Evolutionary conservation across 2,329 filamentous ascomycete genomes (phyloP).

Genomic region (Tolypocladium inflatum): DNA sequence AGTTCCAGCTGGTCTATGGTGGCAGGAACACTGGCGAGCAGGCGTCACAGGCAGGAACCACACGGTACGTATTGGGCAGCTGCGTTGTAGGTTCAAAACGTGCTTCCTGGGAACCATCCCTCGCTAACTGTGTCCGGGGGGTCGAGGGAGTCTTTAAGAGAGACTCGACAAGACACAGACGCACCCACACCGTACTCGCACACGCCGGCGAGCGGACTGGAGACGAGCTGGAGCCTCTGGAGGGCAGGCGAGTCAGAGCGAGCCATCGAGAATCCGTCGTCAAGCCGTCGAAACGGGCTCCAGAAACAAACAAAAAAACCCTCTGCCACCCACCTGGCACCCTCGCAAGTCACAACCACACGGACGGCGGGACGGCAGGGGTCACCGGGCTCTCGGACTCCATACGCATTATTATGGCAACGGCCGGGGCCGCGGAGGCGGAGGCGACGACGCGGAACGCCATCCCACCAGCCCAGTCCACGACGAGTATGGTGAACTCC

Average conservation of each 20-base stretch:
- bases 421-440: conserved; percentile 1
- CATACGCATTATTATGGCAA: not conserved
- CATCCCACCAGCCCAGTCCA: not conserved
- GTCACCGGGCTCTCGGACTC: conserved; percentile 2
- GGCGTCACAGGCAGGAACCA: not conserved
- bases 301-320: not conserved
- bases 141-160: conserved; percentile 1
- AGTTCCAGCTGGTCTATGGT: not conserved
- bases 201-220: not conserved
- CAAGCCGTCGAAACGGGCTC: not conserved
- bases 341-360: not conserved
- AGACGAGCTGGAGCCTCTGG: not conserved
- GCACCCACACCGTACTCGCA: not conserved
- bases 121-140: not conserved
- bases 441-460: not conserved
- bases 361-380: conserved; percentile 1
- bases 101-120: conserved; percentile 1
- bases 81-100: not conserved
- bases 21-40: not conserved
- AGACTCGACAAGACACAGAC: not conserved
- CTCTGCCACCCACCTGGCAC: not conserved
- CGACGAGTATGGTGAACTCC: not conserved
- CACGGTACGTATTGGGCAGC: not conserved
- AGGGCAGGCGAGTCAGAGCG: not conserved
- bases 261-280: not conserved